phyloP scores from a whole-genome alignment of 2,329 filamentous ascomycete species.

The Clarireedia homoeocarpa region DNA sequence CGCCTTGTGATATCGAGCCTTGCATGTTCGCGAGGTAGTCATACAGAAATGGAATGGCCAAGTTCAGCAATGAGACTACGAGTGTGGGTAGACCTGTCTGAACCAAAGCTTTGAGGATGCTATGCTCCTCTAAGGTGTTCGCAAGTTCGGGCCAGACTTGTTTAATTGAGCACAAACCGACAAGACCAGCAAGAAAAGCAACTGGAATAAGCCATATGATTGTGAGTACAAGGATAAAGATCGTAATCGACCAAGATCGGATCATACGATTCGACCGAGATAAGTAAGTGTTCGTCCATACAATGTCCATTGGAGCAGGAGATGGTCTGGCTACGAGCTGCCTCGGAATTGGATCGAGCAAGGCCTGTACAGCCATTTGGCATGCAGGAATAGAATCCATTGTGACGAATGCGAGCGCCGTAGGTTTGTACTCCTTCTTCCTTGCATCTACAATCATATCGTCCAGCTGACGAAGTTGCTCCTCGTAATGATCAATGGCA shows the following conservation, averaged over 20 bases:
- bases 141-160: constrained; percentile 65
- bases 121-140: constrained; percentile 57
- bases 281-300: constrained; percentile 91
- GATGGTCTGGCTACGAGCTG: constrained; percentile 78
- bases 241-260: constrained; percentile 75
- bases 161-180: constrained; percentile 75
- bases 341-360: constrained; percentile 83
- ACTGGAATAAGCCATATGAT: constrained; percentile 84
- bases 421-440: constrained; percentile 67
- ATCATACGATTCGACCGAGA: constrained; percentile 65
- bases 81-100: constrained; percentile 83
- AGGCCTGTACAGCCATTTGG: constrained; percentile 94
- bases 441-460: constrained; percentile 64
- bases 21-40: constrained; percentile 86
- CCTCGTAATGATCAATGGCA: constrained; percentile 90
- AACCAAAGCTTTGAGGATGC: constrained; percentile 66
- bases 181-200: constrained; percentile 65
- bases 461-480: constrained; percentile 72
- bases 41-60: constrained; percentile 88
- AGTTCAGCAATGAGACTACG: constrained; percentile 77
- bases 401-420: constrained; percentile 86
- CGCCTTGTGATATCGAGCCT: constrained; percentile 90
- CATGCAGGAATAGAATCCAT: constrained; percentile 91
- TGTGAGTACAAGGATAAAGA: constrained; percentile 74
- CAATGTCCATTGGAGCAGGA: constrained; percentile 83